A percentile compares a stretch with the other conserved stretches of the same genome.
phyloP scores from a whole-genome alignment of 1,284 basidiomycete genomes.

The Puccinia horiana region DNA sequence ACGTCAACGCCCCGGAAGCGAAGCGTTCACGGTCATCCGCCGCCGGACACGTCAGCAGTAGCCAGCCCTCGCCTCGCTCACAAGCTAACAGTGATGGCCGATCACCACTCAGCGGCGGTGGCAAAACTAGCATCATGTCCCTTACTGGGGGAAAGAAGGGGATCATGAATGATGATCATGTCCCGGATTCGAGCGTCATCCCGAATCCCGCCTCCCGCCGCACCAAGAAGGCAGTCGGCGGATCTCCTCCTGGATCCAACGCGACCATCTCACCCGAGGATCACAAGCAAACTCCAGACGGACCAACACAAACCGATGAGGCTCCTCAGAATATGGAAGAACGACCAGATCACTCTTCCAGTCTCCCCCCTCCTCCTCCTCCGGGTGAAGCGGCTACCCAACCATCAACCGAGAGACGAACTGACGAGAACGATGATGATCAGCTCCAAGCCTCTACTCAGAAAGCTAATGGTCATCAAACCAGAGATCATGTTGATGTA shows the following conservation, averaged over 20 bases:
- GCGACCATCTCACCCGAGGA: not conserved
- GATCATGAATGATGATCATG: constrained; percentile 18
- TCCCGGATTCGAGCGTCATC: not conserved
- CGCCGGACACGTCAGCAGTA: not conserved
- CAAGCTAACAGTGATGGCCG: constrained; percentile 9
- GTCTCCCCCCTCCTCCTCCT: not conserved
- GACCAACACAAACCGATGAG: not conserved
- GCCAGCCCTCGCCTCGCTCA: constrained; percentile 18
- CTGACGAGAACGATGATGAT: not conserved
- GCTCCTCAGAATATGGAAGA: not conserved
- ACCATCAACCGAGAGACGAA: not conserved
- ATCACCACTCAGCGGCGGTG: constrained; percentile 4
- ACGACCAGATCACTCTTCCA: not conserved
- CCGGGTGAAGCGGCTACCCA: not conserved
- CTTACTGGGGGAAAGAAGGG: constrained; percentile 2
- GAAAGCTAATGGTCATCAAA: not conserved
- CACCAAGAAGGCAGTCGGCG: not conserved
- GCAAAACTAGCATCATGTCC: constrained; percentile 10
- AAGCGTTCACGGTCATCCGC: constrained; percentile 11
- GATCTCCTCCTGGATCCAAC: not conserved
- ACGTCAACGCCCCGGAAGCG: not conserved
- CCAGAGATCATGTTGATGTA: too few relatives aligned
- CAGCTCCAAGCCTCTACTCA: not conserved
- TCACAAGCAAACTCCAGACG: not conserved
- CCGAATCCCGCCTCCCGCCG: not conserved